Evolutionary conservation across 73 alveolate species (phyloP).

Genomic region (Symbiodinium natans): DNA sequence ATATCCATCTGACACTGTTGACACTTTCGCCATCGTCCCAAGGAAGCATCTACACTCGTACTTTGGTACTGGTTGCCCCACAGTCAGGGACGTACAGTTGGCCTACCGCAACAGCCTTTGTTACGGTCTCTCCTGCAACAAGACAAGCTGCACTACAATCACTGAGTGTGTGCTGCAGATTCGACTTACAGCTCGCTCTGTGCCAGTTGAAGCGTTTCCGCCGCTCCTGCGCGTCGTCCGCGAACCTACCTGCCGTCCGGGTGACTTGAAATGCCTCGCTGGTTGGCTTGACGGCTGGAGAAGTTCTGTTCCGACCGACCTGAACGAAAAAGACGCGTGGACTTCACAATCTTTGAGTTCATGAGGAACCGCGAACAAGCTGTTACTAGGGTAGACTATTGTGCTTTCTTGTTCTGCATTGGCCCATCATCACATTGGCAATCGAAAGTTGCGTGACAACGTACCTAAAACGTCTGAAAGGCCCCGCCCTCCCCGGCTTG

Average conservation of each 20-base stretch:
- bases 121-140: neutral
- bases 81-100: neutral
- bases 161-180: neutral
- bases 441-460: too few relatives aligned
- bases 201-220: neutral
- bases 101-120: neutral
- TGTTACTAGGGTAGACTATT: too few relatives aligned
- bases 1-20: neutral
- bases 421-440: too few relatives aligned
- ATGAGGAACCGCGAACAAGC: too few relatives aligned
- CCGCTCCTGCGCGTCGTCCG: neutral
- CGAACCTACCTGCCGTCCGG: neutral
- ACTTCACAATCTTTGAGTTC: too few relatives aligned
- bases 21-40: slow-evolving; percentile 2
- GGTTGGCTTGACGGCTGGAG: neutral
- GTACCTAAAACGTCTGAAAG: too few relatives aligned
- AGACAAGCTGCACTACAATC: neutral
- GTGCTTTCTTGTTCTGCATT: too few relatives aligned
- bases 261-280: neutral
- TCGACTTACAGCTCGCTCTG: neutral
- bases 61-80: neutral
- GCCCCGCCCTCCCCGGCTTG: too few relatives aligned
- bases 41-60: neutral
- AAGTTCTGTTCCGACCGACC: too few relatives aligned
- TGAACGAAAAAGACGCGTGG: too few relatives aligned